A percentile compares a stretch with the other conserved stretches of the same genome.
phyloP scores from a whole-genome alignment of 352 stramenopile genomes.

The Pythium volutum region DNA sequence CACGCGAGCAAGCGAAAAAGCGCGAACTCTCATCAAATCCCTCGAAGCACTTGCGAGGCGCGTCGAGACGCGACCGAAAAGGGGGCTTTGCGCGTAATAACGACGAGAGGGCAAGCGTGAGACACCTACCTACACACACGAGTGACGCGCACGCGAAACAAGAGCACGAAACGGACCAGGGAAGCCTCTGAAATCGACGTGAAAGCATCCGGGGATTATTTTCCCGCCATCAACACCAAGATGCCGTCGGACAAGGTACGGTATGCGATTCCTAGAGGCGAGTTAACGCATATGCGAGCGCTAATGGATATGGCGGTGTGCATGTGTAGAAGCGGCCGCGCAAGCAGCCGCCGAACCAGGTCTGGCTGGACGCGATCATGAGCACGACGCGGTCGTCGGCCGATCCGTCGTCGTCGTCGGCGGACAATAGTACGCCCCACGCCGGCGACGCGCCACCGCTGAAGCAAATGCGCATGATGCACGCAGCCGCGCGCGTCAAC shows the following conservation, averaged over 20 bases:
- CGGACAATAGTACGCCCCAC: slow-evolving; percentile 24
- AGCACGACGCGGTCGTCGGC: slow-evolving; percentile 48
- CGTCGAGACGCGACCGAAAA: not conserved
- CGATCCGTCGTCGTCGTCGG: slow-evolving; percentile 28
- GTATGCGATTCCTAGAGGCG: not conserved
- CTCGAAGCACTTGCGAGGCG: not conserved
- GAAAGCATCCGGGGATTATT: not conserved
- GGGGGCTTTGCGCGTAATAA: not conserved
- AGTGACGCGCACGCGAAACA: not conserved
- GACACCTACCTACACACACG: not conserved
- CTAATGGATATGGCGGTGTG: not conserved
- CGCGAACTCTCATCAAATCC: slow-evolving; percentile 1
- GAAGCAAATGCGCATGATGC: slow-evolving; percentile 4
- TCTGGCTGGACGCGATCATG: slow-evolving; percentile 74
- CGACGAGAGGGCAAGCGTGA: too few species aligned
- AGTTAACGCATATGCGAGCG: not conserved
- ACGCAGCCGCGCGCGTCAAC: not conserved
- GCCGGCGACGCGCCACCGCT: not conserved
- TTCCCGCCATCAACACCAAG: not conserved
- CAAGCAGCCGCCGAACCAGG: slow-evolving; percentile 48
- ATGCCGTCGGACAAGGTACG: not conserved
- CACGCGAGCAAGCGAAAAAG: slow-evolving; percentile 8
- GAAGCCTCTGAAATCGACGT: not conserved
- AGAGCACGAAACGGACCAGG: slow-evolving; percentile 1
- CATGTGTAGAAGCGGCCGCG: slow-evolving; percentile 19